Evolutionary conservation across 2,329 filamentous ascomycete species (phyloP).

Genomic region (Stenocarpella maydis): DNA sequence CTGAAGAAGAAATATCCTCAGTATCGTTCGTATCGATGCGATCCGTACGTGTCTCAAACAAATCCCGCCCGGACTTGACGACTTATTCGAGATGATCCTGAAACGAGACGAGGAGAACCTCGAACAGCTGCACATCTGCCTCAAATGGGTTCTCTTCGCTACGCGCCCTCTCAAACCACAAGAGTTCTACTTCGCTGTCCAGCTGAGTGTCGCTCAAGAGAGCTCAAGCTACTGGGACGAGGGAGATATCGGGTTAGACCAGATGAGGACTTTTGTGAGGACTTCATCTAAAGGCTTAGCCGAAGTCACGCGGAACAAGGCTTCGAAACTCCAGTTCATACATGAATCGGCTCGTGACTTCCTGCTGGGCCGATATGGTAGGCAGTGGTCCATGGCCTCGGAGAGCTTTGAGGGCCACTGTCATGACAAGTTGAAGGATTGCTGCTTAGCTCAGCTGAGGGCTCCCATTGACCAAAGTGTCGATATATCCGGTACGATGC

Average conservation of each 20-base stretch:
- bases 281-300: constrained; percentile 59
- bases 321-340: constrained; percentile 57
- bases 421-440: constrained; percentile 39
- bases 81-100: constrained; percentile 61
- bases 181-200: constrained; percentile 53
- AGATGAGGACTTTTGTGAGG: constrained; percentile 47
- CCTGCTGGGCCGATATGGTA: constrained; percentile 45
- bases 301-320: constrained; percentile 47
- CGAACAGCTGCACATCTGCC: constrained; percentile 52
- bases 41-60: constrained; percentile 38
- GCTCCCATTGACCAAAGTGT: too few relatives aligned
- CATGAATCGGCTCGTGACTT: constrained; percentile 61
- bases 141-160: constrained; percentile 64
- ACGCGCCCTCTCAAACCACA: constrained; percentile 49
- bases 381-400: constrained; percentile 39
- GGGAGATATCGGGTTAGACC: constrained; percentile 11
- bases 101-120: constrained; percentile 53
- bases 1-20: constrained; percentile 46
- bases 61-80: constrained; percentile 45
- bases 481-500: background rate
- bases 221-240: background rate
- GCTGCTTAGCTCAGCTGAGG: background rate
- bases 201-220: background rate
- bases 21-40: background rate
- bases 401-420: constrained; percentile 51